A percentile compares a stretch with the other conserved stretches of the same genome.
Conservation (phyloP, 2,329 filamentous ascomycete genomes). For the Hymenoscyphus salicellus region DNA sequence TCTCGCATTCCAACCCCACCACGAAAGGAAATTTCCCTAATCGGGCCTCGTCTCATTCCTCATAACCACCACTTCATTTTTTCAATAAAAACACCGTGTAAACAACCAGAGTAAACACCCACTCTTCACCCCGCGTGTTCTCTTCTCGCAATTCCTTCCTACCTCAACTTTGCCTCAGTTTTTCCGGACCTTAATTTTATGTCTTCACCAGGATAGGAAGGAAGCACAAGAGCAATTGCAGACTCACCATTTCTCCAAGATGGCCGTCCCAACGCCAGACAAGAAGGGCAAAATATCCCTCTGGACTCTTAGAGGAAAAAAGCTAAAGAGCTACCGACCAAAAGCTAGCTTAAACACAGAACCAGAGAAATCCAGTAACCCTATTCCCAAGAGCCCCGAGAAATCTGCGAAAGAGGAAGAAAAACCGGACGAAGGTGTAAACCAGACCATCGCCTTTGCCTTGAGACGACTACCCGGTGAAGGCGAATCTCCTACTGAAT, state of each 20-base stretch:
- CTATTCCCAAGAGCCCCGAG: no score
- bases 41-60: slow-evolving; percentile 5
- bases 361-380: no score
- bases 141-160: not conserved
- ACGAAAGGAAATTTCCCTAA: slow-evolving; percentile 3
- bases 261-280: not conserved
- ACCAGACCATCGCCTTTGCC: no score
- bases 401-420: no score
- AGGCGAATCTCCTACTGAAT: no score
- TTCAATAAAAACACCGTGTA: not conserved
- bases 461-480: no score
- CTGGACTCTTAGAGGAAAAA: no score
- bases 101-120: not conserved
- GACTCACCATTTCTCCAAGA: not conserved
- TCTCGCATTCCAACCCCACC: not conserved
- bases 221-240: not conserved
- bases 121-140: not conserved
- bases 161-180: no score
- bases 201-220: not conserved
- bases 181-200: not conserved
- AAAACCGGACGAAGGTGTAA: no score
- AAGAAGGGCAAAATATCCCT: no score
- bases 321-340: no score
- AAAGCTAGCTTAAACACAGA: no score
- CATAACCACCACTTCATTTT: not conserved